Conservation (phyloP, 2,329 filamentous ascomycete species). For the Trichoderma gracile region DNA sequence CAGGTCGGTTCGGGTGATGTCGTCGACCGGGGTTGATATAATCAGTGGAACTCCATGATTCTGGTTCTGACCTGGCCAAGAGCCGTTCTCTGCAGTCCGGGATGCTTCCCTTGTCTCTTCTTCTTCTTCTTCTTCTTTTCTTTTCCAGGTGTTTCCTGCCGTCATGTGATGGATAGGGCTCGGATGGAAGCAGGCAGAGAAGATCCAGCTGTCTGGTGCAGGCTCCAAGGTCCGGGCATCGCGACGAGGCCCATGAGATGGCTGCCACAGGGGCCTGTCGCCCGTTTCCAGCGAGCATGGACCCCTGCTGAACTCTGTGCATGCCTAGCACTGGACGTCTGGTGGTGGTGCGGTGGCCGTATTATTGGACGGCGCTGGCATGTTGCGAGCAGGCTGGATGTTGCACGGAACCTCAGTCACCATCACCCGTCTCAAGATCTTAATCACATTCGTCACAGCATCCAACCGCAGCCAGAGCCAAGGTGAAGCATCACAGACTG, state of each 20-base stretch:
- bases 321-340: not conserved
- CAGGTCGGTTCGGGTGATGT: constrained; percentile 19
- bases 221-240: too few relatives aligned
- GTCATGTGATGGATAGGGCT: too few relatives aligned
- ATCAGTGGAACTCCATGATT: constrained; percentile 15
- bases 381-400: not conserved
- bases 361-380: not conserved
- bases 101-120: not conserved
- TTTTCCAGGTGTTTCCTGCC: too few relatives aligned
- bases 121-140: not conserved
- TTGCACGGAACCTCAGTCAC: not conserved
- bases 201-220: not conserved
- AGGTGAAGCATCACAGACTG: not conserved
- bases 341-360: not conserved
- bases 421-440: not conserved
- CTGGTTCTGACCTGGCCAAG: not conserved
- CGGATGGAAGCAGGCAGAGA: too few relatives aligned
- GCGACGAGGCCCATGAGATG: not conserved
- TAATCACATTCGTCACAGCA: not conserved
- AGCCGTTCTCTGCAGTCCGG: not conserved
- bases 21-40: constrained; percentile 13
- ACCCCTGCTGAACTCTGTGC: constrained; percentile 1
- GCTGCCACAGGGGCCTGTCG: constrained; percentile 7
- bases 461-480: not conserved
- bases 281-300: constrained; percentile 17